Percentiles rank a stretch among this genome's conserved stretches.
Conservation (phyloP, 1,284 basidiomycete species). For the Ganoderma leucocontextum region DNA sequence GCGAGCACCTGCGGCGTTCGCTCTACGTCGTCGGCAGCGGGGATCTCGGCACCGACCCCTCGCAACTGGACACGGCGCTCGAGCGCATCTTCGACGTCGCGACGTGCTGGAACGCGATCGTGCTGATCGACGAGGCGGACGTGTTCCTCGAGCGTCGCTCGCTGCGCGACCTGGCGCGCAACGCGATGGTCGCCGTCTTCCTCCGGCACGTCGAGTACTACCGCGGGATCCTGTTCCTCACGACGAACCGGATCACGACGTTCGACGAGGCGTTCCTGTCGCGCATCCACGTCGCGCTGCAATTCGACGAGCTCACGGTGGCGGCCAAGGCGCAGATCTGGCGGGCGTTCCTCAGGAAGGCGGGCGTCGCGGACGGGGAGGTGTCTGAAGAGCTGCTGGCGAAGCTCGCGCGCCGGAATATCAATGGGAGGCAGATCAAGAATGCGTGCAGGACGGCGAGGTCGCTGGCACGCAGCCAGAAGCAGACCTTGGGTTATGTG, state of each 20-base stretch:
- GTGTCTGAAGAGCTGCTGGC: constrained; percentile 51
- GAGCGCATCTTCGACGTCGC: constrained; percentile 49
- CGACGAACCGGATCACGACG: constrained; percentile 67
- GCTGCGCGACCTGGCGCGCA: constrained; percentile 63
- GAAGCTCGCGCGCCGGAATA: constrained; percentile 53
- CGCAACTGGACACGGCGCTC: constrained; percentile 29
- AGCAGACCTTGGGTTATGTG: constrained; percentile 50
- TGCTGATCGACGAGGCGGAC: constrained; percentile 51
- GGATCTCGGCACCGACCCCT: constrained; percentile 59
- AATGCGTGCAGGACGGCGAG: constrained; percentile 68
- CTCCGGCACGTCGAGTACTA: constrained; percentile 69
- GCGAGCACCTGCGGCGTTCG: constrained; percentile 45
- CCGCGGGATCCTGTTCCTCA: constrained; percentile 69
- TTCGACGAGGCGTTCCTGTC: constrained; percentile 75
- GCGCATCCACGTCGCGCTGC: constrained; percentile 68
- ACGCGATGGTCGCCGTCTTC: constrained; percentile 71
- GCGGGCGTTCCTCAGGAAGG: constrained; percentile 59
- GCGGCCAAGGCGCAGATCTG: constrained; percentile 61
- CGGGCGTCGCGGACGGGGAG: constrained; percentile 26
- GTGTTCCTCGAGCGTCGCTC: constrained; percentile 70
- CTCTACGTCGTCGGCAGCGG: constrained; percentile 66
- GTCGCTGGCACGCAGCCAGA: constrained; percentile 57
- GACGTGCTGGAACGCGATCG: constrained; percentile 68
- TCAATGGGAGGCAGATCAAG: constrained; percentile 72
- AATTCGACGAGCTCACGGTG: constrained; percentile 60